Evolutionary conservation across 225 moss, liverwort and hornwort species (phyloP), one percentile per base, ranked within the genome.

Genomic region (Lunularia cruciata): DNA sequence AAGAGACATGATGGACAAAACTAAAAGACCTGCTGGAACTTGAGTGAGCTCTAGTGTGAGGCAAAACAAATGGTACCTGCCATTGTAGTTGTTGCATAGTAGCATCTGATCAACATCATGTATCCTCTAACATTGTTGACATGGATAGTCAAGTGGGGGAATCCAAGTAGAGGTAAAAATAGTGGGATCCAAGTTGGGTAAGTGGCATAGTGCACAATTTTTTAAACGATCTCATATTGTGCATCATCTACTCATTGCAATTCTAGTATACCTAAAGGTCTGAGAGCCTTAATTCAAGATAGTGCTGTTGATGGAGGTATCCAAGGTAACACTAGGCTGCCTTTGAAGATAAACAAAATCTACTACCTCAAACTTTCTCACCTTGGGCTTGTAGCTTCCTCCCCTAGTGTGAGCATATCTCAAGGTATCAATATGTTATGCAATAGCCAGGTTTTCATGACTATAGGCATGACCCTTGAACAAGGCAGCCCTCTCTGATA

Each of bases 121-220:
- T 23, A 38, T 39, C 5, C 63, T 34, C 16, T 39, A 18, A 42
- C 63, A 63, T 37, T 36, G n/a, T 42, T 63, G 63, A 63, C 42
- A 63, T n/a, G 38, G 34, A 42, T 63, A 39, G 63, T 63, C 63
- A 35, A 39, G 37, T 63, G 63, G 63, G 19, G 63, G 63, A 15
- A 63, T 63, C 63, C 63, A 63, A 37, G 32, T 39, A 10, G 63
- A 27, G 20, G 38, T 63, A 20, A 63, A 33, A 15, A 63, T 40
- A 36, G 32, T 63, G 26, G 63, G 32, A 39, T 63, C 38, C 36
- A 63, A 20, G 38, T 63, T 63, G 25, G 36, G 36, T 12, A 63
- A 39, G 63, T 63, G 63, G 63, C 36, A 63, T 25, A 36, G 63
- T 34, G 63, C 38, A 18, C 38, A 63, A 40, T 63, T 34, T 42